Evolutionary conservation across 2,329 filamentous ascomycete species (phyloP).

Genomic region (Ophiostoma himal-ulmi): DNA sequence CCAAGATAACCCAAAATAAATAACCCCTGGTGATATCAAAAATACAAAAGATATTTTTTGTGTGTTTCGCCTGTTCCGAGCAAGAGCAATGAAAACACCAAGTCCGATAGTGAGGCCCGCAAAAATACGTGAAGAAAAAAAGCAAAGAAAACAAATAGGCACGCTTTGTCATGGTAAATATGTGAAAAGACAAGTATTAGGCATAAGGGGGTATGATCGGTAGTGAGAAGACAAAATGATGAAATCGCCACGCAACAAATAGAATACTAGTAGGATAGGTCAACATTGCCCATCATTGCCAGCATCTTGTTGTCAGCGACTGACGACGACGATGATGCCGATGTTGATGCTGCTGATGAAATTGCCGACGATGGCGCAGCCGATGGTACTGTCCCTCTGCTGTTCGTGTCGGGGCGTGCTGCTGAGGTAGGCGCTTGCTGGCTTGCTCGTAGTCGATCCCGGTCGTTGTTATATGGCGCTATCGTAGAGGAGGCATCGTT

Average conservation of each 20-base stretch:
- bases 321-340: constrained; percentile 19
- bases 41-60: constrained; percentile 7
- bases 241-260: not conserved
- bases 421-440: constrained; percentile 1
- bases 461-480: constrained; percentile 15
- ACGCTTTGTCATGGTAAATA: constrained; percentile 7
- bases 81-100: constrained; percentile 14
- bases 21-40: constrained; percentile 7
- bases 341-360: constrained; percentile 19
- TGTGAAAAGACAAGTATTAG: not conserved
- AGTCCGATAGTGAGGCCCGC: constrained; percentile 8
- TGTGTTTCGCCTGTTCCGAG: constrained; percentile 10
- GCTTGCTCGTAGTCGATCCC: constrained; percentile 5
- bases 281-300: constrained; percentile 27
- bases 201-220: not conserved
- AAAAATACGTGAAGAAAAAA: not conserved
- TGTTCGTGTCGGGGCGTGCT: not conserved
- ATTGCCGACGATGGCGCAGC: not conserved
- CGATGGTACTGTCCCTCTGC: not conserved
- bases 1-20: not conserved
- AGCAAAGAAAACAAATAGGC: not conserved
- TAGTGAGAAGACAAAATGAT: constrained; percentile 4
- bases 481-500: not conserved
- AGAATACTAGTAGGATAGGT: constrained; percentile 26
- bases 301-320: constrained; percentile 25